Evolutionary conservation across 805 yeast species (phyloP), one percentile per base, ranked within the genome.

Genomic region (Pichia cabralensis): DNA sequence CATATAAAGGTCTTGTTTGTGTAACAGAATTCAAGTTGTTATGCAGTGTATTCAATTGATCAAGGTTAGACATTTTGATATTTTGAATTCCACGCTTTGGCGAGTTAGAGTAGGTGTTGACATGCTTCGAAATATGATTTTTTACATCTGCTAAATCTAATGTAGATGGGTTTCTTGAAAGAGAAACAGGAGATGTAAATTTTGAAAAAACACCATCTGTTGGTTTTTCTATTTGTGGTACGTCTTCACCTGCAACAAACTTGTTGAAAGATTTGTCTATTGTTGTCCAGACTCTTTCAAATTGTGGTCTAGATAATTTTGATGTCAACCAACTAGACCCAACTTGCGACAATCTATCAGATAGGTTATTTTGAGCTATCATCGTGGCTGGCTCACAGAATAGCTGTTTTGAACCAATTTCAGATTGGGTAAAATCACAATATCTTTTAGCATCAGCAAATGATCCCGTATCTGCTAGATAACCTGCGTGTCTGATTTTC

Each of bases 221-320:
- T 6, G 55, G 47, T 11, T 54, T 51, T 29, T 60, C 61, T 5
- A 58, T 46, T 6, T 59, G 56, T 0, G 60, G 47, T 19, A 64
- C 62, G 23, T 81, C 94, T 31, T 89, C 96, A 1, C 95, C 96
- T 26, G 94, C 79, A 38, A 89, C 86, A 55, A 79, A 76, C 52
- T 76, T 77, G 51, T 72, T 77, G 49, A 80, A 74, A 5, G 82
- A 73, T 52, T 84, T 84, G 53, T 84, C 95, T 29, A 84, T 56
- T 28, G 80, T 88, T 9, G 92, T 89, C 95, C 95, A 84, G 35
- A 85, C 78, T 50, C 74, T 80, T 46, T 86, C 94, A 15, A 53
- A 28, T 16, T 51, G 50, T 1, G 58, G 53, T 26, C 52, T 50
- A 10, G 53, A 50, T 13, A 56, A 34, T 29, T 49, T 53, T 48